Base-by-base conservation (phyloP, 768 basidiomycete genomes). In the Gautieria morchelliformis region DNA sequence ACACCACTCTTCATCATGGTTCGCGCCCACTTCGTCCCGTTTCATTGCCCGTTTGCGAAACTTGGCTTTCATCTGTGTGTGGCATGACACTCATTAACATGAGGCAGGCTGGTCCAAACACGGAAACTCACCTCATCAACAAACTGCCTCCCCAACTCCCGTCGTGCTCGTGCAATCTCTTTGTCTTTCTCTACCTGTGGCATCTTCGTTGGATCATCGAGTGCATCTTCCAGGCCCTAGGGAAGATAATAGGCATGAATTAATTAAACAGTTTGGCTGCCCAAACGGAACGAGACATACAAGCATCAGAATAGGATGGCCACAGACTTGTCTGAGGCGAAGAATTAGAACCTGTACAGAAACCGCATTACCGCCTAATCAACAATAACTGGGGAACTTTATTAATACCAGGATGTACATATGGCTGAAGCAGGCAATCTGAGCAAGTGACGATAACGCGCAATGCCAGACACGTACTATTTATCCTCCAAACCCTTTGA, bases 241-340 rank as follows among this genome's bases (percentile, higher is more conserved):
- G 14, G 20, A 30, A 19, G 10, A 55, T 0, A 40, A 5, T 37
- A 3, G 14, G 9, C 35, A 9, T 5, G 4, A 37, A 37, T 4
- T 30, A 41, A n/a, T 46, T n/a, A n/a, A 11, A 17, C 27, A 12
- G 17, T 24, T 17, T 32, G 1, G 27, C 24, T 47, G 22, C 32
- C 17, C 12, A 44, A 50, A 27, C 30, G 24, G 45, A 59, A 41
- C 17, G 17, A 63, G 60, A 65, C 78, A 24, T 53, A 84, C 84
- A 41, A 87, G 72, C 44, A 87, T 82, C 4, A 90, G 78, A 63
- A 82, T 72, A 0, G 87, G 87, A 65, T 88, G 87, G 60, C 81
- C 80, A 63, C 84, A 87, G 0, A 90, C 69, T 64, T 89, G 88
- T 5, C 87, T 76, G 41, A 92, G 71, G 6, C 88, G 83, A 35